Base-by-base conservation (phyloP, 257 asterid species). In the Nicotiana benthamiana region DNA sequence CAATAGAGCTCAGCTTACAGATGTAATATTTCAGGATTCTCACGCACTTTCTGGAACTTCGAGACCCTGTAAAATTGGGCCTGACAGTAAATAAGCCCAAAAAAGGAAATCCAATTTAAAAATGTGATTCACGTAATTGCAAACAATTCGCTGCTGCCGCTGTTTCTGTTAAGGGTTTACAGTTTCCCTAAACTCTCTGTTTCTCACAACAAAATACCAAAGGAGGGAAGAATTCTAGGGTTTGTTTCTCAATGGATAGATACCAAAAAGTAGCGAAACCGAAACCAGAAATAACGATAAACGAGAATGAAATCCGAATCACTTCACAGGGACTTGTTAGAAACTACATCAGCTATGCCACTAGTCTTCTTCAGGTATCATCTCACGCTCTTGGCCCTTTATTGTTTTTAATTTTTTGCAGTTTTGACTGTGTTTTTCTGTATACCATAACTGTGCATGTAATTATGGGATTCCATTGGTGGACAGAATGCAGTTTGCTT, bases 231-330 rank as follows among this genome's bases (percentile, higher is more conserved):
- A 15, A 30, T 0, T 54, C 1, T 6, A 60, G 79, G 84, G 26
- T 61, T 81, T 83, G 8, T 40, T 40, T 40, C 48, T 40, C 17
- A 85, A 93, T 94, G 97, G 97, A 94, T 80, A 91, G 97, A 84
- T 94, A 94, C 80, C 97, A 91, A 34, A 94, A 93, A 74, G 98
- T 94, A 65, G 94, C 90, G 88, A 94, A 91, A 88, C 97, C 93
- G 28, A 91, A 88, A 87, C 95, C 92, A 5, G 97, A 92, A 77
- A 84, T 89, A 13, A 93, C 95, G 20, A 94, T 90, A 10, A 93
- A 91, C 82, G 97, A 93, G 87, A 94, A 94, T 93, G 98, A 94
- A 92, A 93, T 94, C 86, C 94, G 98, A n/a, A 91, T 94, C 80
- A 94, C 98, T 54, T 90, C 97, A 4, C 97, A 91, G 79, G 98